Conservation (phyloP, 306 rosid genomes). For the Psophocarpus tetragonolobus region DNA sequence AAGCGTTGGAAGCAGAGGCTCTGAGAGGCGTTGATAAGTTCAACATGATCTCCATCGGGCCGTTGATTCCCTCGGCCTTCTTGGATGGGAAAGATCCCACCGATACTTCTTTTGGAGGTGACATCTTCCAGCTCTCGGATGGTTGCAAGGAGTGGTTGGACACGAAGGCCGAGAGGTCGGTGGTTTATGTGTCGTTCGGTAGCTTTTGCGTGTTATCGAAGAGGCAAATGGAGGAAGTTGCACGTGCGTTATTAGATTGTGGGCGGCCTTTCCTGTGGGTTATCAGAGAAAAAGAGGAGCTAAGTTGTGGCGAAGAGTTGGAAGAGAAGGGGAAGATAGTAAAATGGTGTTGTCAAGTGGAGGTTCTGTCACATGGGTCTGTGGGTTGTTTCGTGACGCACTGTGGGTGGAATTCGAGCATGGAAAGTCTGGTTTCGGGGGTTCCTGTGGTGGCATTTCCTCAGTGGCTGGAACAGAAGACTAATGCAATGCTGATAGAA, state of each 20-base stretch:
- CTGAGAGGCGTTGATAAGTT: slow-evolving; percentile 20
- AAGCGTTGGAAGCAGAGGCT: slow-evolving; percentile 43
- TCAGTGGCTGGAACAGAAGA: slow-evolving; percentile 52
- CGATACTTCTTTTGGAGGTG: slow-evolving; percentile 42
- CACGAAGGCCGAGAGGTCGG: slow-evolving; percentile 38
- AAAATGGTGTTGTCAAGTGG: slow-evolving; percentile 58
- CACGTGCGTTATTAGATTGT: slow-evolving; percentile 49
- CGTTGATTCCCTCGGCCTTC: slow-evolving; percentile 50
- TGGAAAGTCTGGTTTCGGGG: slow-evolving; percentile 53
- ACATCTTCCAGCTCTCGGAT: neutral
- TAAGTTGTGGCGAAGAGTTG: slow-evolving; percentile 34
- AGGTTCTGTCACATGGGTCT: slow-evolving; percentile 48
- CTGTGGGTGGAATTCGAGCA: slow-evolving; percentile 58
- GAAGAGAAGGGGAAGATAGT: slow-evolving; percentile 49
- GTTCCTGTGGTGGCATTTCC: slow-evolving; percentile 55
- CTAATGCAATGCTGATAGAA: slow-evolving; percentile 52
- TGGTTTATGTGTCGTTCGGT: slow-evolving; percentile 66
- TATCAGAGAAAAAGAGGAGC: slow-evolving; percentile 22
- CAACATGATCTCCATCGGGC: slow-evolving; percentile 53
- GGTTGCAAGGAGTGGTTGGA: slow-evolving; percentile 57
- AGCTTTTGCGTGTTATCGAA: slow-evolving; percentile 35
- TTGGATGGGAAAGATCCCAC: neutral
- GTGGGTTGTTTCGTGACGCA: slow-evolving; percentile 57
- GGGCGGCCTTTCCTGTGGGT: slow-evolving; percentile 64
- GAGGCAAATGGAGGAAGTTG: slow-evolving; percentile 59